Conservation (phyloP, 345 rosid species). For the Ceriops zippeliana region DNA sequence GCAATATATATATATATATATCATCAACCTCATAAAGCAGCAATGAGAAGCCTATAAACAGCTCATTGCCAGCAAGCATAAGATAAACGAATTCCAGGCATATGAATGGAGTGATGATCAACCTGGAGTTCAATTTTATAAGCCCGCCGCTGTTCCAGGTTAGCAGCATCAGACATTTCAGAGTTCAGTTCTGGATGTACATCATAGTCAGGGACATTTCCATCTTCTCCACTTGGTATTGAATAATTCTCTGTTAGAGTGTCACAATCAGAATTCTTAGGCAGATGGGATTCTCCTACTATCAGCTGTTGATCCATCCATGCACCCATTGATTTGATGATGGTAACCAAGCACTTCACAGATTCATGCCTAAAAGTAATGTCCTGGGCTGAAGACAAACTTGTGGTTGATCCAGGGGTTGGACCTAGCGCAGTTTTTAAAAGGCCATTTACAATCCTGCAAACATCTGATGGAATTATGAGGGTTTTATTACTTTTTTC, state of each 20-base stretch:
- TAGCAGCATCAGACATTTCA: slow-evolving; percentile 76
- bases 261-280: slow-evolving; percentile 54
- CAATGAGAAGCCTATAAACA: neutral
- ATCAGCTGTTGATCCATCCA: slow-evolving; percentile 92
- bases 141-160: slow-evolving; percentile 84
- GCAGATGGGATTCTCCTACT: slow-evolving; percentile 53
- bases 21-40: neutral
- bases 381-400: slow-evolving; percentile 79
- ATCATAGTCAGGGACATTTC: slow-evolving; percentile 52
- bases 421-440: slow-evolving; percentile 94
- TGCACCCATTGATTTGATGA: slow-evolving; percentile 77
- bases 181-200: slow-evolving; percentile 58
- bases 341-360: slow-evolving; percentile 86
- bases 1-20: neutral
- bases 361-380: slow-evolving; percentile 88
- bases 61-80: neutral
- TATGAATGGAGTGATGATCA: slow-evolving; percentile 19
- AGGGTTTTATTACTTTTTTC: slow-evolving; percentile 67
- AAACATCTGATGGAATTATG: slow-evolving; percentile 90
- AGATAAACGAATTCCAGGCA: neutral
- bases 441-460: slow-evolving; percentile 98
- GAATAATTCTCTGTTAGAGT: slow-evolving; percentile 44
- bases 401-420: slow-evolving; percentile 83
- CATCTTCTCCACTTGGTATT: slow-evolving; percentile 58
- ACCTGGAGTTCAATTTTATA: slow-evolving; percentile 97